phyloP scores from a whole-genome alignment of 371 early-diverging fungal species.

The Mucor lusitanicus region DNA sequence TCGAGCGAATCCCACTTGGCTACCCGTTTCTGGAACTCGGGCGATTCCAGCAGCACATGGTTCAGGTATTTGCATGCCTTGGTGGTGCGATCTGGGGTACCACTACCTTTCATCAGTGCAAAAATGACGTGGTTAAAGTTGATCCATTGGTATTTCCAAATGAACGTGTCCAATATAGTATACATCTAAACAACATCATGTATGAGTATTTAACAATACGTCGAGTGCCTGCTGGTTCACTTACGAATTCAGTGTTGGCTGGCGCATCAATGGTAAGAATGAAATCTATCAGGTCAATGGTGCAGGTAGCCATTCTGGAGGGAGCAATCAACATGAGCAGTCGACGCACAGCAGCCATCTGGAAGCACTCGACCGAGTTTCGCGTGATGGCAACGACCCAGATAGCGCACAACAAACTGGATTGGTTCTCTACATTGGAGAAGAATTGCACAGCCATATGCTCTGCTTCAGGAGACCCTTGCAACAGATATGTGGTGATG shows the following conservation, averaged over 20 bases:
- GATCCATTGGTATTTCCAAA: conserved; percentile 73
- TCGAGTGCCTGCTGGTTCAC: too few species aligned
- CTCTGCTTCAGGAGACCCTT: conserved; percentile 43
- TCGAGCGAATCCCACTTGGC: conserved; percentile 67
- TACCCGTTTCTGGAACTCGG: conserved; percentile 60
- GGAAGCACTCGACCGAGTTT: conserved; percentile 35
- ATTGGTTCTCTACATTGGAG: conserved; percentile 58
- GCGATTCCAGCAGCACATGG: conserved; percentile 64
- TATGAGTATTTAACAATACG: background rate
- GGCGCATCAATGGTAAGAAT: conserved; percentile 52
- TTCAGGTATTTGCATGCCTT: conserved; percentile 54
- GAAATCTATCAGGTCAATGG: conserved; percentile 68
- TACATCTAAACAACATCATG: conserved; percentile 30
- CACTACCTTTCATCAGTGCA: conserved; percentile 70
- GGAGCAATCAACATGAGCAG: conserved; percentile 69
- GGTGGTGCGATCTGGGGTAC: conserved; percentile 45
- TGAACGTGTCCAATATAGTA: conserved; percentile 62
- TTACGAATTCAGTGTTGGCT: conserved; percentile 35
- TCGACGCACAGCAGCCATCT: conserved; percentile 62
- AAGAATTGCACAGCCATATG: conserved; percentile 49
- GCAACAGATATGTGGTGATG: conserved; percentile 31
- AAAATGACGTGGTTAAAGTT: conserved; percentile 74
- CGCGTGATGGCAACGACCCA: conserved; percentile 61
- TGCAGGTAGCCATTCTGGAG: conserved; percentile 69
- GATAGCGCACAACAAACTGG: conserved; percentile 66